Base-by-base conservation (phyloP, 805 yeast genomes). In the Nakazawaea pomicola region DNA sequence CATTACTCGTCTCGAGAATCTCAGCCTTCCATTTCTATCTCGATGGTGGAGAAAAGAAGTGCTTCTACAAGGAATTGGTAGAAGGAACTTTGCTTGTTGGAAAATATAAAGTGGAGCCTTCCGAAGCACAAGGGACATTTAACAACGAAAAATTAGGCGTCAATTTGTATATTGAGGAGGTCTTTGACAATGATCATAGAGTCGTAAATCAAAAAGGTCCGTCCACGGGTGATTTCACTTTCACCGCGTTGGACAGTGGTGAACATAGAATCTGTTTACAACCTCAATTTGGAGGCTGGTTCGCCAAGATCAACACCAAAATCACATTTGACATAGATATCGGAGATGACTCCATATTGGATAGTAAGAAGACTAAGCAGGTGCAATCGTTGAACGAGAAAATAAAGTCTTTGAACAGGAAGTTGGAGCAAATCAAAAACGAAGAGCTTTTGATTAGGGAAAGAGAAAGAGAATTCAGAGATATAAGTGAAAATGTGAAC, bases 191-290 rank as follows among this genome's bases (percentile, higher is more conserved):
- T 56, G 76, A 84, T 60, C 91, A 90, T 60, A 70, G 80, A 44
- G 95, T 88, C 19, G 80, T 80, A 28, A 60, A 70, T 45, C 95
- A 87, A 59, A 76, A 70, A 53, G 76, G 80, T 20, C 49, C 70
- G 2, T 65, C 85, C 10, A 61, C 59, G 29, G 85, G 88, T 12
- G 81, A 80, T 46, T 84, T 87, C 60, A 72, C 89, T 23, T 89
- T 86, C 67, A 82, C 90, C 10, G 84, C 96, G 1, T 64, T 78
- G 34, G 95, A 84, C 40, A 67, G 82, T 9, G 96, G 96, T 29
- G 95, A 85, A 58, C 96, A 89, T 68, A 72, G 73, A 53, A 72
- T 90, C 52, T 89, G 97, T 64, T 65, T 89, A 51, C 64, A 62
- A 17, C 78, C 79, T 20, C 49, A 50, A 35, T 37, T 50, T 14